Conservation (phyloP, 148 eudicot species). For the Fagopyrum esculentum region DNA sequence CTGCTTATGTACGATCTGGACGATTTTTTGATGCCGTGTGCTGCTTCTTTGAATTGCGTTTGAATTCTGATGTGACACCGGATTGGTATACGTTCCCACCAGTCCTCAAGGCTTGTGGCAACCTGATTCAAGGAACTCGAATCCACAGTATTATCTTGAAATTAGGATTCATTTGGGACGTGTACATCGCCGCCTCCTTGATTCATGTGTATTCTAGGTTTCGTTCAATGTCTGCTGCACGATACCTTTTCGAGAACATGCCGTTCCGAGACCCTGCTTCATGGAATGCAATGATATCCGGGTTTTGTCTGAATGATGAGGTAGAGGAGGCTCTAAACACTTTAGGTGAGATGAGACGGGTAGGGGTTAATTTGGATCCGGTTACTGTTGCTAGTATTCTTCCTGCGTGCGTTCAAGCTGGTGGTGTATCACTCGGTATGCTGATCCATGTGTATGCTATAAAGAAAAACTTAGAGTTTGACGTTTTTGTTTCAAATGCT, state of each 20-base stretch:
- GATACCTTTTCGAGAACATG: constrained; percentile 43
- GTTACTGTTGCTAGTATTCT: constrained; percentile 59
- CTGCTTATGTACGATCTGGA: constrained; percentile 53
- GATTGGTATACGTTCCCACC: constrained; percentile 75
- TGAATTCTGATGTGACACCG: constrained; percentile 38
- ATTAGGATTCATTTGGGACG: constrained; percentile 64
- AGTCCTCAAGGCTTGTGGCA: constrained; percentile 55
- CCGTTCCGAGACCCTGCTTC: constrained; percentile 58
- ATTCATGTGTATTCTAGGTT: constrained; percentile 70
- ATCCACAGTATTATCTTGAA: constrained; percentile 51
- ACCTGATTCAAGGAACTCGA: constrained; percentile 37
- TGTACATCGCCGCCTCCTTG: constrained; percentile 67
- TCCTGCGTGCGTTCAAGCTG: constrained; percentile 53
- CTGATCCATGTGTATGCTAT: constrained; percentile 54
- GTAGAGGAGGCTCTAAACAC: constrained; percentile 39
- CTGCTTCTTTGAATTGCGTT: constrained; percentile 42
- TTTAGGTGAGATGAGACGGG: constrained; percentile 41
- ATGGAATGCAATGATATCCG: constrained; percentile 72
- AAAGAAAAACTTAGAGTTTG: constrained; percentile 59
- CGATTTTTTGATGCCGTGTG: constrained; percentile 35
- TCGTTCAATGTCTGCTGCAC: constrained; percentile 34
- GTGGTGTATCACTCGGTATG: constrained; percentile 29
- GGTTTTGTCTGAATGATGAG: constrained; percentile 57
- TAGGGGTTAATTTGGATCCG: constrained; percentile 43
- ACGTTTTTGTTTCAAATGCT: constrained; percentile 58